Base-by-base conservation (phyloP, 1,139 yeast species). In the Zygoascus hellenicus region DNA sequence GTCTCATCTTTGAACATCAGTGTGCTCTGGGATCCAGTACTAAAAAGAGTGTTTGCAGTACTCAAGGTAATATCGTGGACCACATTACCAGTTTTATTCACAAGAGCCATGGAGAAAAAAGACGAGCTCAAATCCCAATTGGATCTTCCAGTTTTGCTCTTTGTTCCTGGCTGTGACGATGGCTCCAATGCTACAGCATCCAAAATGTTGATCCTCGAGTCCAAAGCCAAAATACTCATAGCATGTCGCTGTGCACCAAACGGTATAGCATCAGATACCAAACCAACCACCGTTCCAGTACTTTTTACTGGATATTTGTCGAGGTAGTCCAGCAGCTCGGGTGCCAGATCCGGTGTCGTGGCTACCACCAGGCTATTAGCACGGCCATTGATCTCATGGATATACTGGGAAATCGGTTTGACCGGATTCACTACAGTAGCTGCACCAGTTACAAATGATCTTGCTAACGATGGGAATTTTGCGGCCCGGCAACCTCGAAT, bases 41-140 rank as follows among this genome's bases (percentile, higher is more conserved):
- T 49, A 52, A 66, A 66, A 5, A 65, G 53, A 1, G 69, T 66
- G 47, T 64, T 65, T 1, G 70, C 68, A 10, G 59, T 56, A 2
- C 67, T 66, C 28, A 66, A 35, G 9, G 53, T 56, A 2, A 60
- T 22, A 16, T 40, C 46, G 10, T 34, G 22, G 22, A 39, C 31
- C 31, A 26, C 19, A 16, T 13, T 15, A 2, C 30, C 28, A 30
- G 30, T 15, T 9, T 11, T n/a, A 9, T 6, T 26, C 4, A 15
- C 34, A 15, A 44, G 30, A 47, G 51, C 31, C 52, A 48, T 6
- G 17, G 58, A 49, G n/a, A 62, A 38, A 9, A 58, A 56, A 1
- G 60, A 52, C n/a, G 52, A 45, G 1, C 55, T 38, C 22, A 53
- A 46, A 1, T 55, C 49, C 68, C 68, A 65, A 44, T 60, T 60